A percentile compares a stretch with the other conserved stretches of the same genome.
These are phyloP conservation scores for Pleurotus pulmonarius DNA, from an alignment of 768 basidiomycete species.

Conservation along the genomic window DNA sequence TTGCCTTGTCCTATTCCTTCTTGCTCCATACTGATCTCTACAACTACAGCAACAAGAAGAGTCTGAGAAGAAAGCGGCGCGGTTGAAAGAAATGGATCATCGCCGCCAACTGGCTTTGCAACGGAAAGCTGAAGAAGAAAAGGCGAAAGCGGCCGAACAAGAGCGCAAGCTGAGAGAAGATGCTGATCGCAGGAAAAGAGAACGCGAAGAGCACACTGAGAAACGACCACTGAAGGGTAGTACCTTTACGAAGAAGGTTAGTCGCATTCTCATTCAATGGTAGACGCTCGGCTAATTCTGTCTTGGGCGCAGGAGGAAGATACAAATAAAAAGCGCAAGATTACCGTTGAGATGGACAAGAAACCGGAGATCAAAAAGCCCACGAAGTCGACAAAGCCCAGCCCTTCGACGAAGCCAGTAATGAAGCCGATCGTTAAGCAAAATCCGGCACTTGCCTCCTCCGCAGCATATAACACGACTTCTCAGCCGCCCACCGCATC, in stretches of 20 bases:
- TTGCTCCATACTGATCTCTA: slow-evolving; percentile 9
- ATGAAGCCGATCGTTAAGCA: slow-evolving; percentile 47
- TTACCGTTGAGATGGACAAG: slow-evolving; percentile 48
- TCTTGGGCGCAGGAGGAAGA: slow-evolving; percentile 57
- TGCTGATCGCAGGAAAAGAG: slow-evolving; percentile 73
- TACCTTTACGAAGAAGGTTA: slow-evolving; percentile 53
- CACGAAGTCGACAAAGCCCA: slow-evolving; percentile 12
- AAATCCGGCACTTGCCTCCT: slow-evolving; percentile 31
- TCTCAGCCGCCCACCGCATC: slow-evolving; percentile 26
- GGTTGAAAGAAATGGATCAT: slow-evolving; percentile 79
- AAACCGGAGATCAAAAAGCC: slow-evolving; percentile 59
- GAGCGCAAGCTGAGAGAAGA: slow-evolving; percentile 75
- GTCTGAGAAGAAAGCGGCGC: slow-evolving; percentile 69
- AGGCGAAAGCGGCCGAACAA: slow-evolving; percentile 54
- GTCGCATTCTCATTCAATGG: not conserved
- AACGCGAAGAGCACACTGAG: slow-evolving; percentile 73
- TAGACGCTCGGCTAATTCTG: slow-evolving; percentile 8
- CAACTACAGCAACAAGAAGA: slow-evolving; percentile 80
- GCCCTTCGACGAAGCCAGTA: slow-evolving; percentile 23
- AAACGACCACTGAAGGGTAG: slow-evolving; percentile 55
- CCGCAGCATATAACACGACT: slow-evolving; percentile 35
- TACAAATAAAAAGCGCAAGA: slow-evolving; percentile 65
- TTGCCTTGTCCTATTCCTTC: slow-evolving; percentile 3
- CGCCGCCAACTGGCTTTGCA: slow-evolving; percentile 69
- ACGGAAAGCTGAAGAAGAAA: slow-evolving; percentile 80